phyloP scores from a whole-genome alignment of 108 stramenopile species.

The Schizochytrium sp. region DNA sequence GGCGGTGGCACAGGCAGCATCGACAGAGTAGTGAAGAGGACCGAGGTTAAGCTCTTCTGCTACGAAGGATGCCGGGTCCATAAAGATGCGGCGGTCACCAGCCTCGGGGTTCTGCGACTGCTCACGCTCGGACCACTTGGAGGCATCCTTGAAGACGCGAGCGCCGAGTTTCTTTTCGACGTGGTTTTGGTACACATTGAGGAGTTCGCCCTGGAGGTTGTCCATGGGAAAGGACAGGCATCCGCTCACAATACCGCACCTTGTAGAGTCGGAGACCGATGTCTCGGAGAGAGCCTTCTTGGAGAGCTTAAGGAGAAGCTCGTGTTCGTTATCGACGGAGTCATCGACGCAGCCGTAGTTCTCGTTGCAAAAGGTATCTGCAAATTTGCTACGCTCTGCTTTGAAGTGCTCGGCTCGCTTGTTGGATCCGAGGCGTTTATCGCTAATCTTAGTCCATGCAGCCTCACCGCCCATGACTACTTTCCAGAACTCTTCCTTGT shows the following conservation, averaged over 20 bases:
- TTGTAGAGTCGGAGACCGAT: slow-evolving; percentile 4
- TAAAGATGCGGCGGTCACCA: slow-evolving; percentile 41
- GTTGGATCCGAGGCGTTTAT: slow-evolving; percentile 38
- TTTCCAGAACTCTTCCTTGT: slow-evolving; percentile 32
- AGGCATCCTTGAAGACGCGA: slow-evolving; percentile 52
- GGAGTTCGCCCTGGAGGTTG: slow-evolving; percentile 50
- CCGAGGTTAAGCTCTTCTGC: slow-evolving; percentile 44
- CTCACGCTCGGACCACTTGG: slow-evolving; percentile 29
- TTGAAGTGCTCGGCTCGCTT: slow-evolving; percentile 13
- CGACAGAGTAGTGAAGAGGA: slow-evolving; percentile 20
- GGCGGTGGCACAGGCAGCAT: slow-evolving; percentile 15
- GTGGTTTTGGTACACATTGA: slow-evolving; percentile 48
- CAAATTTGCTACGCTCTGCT: slow-evolving; percentile 33
- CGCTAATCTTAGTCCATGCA: neutral
- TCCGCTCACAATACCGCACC: slow-evolving; percentile 38
- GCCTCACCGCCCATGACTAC: slow-evolving; percentile 28
- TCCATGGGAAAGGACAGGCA: slow-evolving; percentile 48
- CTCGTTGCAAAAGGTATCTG: slow-evolving; percentile 36
- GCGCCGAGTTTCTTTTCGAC: slow-evolving; percentile 36
- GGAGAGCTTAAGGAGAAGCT: slow-evolving; percentile 17
- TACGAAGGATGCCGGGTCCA: slow-evolving; percentile 49
- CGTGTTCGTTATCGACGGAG: slow-evolving; percentile 32
- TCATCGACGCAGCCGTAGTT: slow-evolving; percentile 5
- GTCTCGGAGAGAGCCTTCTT: slow-evolving; percentile 38
- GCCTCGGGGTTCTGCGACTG: slow-evolving; percentile 28